Percentiles rank a stretch among this genome's conserved stretches.
Evolutionary conservation across 1,284 basidiomycete species (phyloP).

Genomic region (Crepidotus sp.): DNA sequence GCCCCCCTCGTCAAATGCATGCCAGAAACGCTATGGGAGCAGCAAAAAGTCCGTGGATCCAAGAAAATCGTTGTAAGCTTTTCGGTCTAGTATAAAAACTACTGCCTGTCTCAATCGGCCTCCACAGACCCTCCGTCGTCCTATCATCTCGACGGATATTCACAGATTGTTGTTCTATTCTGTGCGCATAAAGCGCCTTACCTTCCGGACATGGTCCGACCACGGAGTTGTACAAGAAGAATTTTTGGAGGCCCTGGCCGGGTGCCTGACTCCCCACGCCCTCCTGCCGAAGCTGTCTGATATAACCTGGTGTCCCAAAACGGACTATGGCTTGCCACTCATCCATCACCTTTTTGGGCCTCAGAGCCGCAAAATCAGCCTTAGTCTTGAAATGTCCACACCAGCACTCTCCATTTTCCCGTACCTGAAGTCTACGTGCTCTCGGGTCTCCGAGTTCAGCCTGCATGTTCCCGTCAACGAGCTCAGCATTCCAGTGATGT

Average conservation of each 20-base stretch:
- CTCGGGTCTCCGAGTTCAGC: neutral
- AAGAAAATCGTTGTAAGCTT: slow-evolving; percentile 1
- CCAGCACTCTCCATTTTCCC: slow-evolving; percentile 9
- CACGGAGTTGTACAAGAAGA: neutral
- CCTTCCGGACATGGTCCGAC: fast-evolving
- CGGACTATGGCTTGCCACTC: neutral
- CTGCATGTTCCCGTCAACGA: neutral
- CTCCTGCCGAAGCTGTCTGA: slow-evolving; percentile 6
- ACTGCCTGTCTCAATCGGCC: no score
- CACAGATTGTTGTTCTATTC: slow-evolving; percentile 12
- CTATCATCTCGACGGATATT: slow-evolving; percentile 1
- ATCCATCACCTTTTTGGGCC: slow-evolving; percentile 5
- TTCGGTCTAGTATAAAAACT: no score
- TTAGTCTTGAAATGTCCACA: neutral
- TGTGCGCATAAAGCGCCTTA: slow-evolving; percentile 1
- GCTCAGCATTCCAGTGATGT: neutral
- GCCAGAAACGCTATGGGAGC: slow-evolving; percentile 11
- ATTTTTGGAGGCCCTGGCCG: slow-evolving; percentile 4
- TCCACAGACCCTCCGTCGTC: slow-evolving; percentile 7
- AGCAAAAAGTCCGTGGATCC: neutral
- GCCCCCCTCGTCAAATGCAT: slow-evolving; percentile 12
- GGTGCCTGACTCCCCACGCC: neutral
- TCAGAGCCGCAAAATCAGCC: neutral
- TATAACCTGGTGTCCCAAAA: slow-evolving; percentile 1
- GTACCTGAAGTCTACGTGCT: slow-evolving; percentile 5